phyloP scores from a whole-genome alignment of 805 yeast genomes.

The Sugiyamaella qingdaonensis region DNA sequence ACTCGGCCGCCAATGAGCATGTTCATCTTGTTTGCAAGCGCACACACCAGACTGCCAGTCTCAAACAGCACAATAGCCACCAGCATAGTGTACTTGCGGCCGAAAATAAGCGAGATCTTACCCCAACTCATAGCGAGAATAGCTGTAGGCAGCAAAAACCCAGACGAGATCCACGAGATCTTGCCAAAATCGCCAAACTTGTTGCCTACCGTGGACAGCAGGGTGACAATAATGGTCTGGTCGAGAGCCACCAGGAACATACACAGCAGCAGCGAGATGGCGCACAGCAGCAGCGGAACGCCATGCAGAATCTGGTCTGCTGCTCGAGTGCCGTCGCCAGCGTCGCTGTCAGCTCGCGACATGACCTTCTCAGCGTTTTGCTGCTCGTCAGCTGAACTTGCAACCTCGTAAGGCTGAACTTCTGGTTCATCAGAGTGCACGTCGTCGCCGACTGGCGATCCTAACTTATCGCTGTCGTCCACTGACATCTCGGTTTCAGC shows the following conservation, averaged over 20 bases:
- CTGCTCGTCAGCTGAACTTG: neutral
- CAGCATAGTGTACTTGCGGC: conserved; percentile 35
- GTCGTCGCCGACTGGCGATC: neutral
- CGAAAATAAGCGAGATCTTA: conserved; percentile 50
- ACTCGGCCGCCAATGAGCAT: conserved; percentile 70
- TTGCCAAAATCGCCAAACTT: conserved; percentile 42
- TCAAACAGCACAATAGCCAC: conserved; percentile 39
- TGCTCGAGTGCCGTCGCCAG: conserved; percentile 26
- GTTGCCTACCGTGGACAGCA: conserved; percentile 49
- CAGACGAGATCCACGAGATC: conserved; percentile 60
- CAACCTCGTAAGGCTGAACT: too few relatives aligned
- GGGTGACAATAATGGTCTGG: conserved; percentile 51
- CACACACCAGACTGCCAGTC: conserved; percentile 43
- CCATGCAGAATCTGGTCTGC: conserved; percentile 24
- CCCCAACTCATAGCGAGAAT: conserved; percentile 65
- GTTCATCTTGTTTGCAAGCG: conserved; percentile 41
- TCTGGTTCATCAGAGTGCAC: neutral
- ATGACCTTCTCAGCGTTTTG: neutral
- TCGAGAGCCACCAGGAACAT: conserved; percentile 39
- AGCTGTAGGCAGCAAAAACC: conserved; percentile 56
- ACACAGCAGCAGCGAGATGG: conserved; percentile 18
- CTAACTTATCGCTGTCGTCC: neutral
- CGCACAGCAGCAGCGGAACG: conserved; percentile 17
- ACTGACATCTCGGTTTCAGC: neutral
- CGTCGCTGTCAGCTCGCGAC: conserved; percentile 6